phyloP scores from a whole-genome alignment of 805 yeast species.

The Cyberlindnera mycetangii region DNA sequence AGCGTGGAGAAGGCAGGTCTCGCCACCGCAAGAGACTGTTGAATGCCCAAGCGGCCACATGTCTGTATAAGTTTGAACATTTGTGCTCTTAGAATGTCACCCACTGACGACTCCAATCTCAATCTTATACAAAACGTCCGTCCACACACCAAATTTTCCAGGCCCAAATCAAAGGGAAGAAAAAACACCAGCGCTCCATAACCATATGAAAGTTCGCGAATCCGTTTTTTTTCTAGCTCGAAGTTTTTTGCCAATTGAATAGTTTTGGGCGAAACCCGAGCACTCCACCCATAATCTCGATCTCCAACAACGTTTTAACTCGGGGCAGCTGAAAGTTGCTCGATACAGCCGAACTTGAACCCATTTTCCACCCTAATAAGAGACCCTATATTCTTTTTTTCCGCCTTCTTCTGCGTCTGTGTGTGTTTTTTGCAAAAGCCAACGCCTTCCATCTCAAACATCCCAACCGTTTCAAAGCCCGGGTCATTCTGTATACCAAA shows the following conservation, averaged over 20 bases:
- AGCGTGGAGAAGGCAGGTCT: conserved; percentile 10
- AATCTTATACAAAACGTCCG: not conserved
- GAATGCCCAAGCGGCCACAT: not conserved
- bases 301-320: too few species aligned
- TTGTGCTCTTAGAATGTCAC: not conserved
- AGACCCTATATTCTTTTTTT: not conserved
- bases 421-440: too few species aligned
- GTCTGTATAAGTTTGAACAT: conserved; percentile 12
- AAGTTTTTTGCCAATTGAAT: not conserved
- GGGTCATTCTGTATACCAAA: too few species aligned
- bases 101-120: not conserved
- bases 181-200: too few species aligned
- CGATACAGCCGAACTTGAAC: not conserved
- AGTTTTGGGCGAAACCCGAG: conserved; percentile 1
- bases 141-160: not conserved
- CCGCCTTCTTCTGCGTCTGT: not conserved
- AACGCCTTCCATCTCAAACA: not conserved
- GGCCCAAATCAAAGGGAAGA: too few species aligned
- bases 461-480: conserved; percentile 7
- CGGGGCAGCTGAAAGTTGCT: not conserved
- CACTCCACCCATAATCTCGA: too few species aligned
- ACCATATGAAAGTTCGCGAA: too few species aligned
- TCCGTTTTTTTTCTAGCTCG: not conserved
- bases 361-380: not conserved
- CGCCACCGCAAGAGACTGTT: not conserved